Conservation (phyloP, 306 rosid genomes). For the Chamaecrista fasciculata region DNA sequence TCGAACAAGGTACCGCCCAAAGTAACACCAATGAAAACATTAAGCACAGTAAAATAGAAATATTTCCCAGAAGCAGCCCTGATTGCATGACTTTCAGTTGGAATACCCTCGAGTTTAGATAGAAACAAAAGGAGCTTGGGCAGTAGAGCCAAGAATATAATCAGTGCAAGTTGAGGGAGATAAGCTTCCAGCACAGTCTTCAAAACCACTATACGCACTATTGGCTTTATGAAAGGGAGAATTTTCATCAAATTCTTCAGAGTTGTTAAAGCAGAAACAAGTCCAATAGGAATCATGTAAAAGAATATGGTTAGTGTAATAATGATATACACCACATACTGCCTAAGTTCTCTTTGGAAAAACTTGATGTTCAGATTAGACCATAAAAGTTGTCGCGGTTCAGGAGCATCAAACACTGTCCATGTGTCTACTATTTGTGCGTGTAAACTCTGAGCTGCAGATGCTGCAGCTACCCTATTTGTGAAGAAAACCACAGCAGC, state of each 20-base stretch:
- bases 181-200: constrained; percentile 81
- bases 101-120: constrained; percentile 82
- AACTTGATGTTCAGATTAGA: constrained; percentile 63
- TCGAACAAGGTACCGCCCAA: constrained; percentile 70
- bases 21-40: constrained; percentile 86
- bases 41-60: constrained; percentile 72
- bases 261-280: constrained; percentile 77
- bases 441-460: constrained; percentile 88
- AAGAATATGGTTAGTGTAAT: constrained; percentile 70
- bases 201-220: constrained; percentile 35
- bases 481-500: constrained; percentile 81
- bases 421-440: constrained; percentile 69
- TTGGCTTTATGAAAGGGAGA: constrained; percentile 70
- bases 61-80: constrained; percentile 96
- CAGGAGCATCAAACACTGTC: constrained; percentile 73
- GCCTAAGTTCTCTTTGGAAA: constrained; percentile 61
- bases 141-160: constrained; percentile 74
- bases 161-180: constrained; percentile 86
- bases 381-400: constrained; percentile 77
- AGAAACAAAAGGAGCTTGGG: constrained; percentile 74
- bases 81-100: constrained; percentile 69
- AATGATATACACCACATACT: constrained; percentile 57
- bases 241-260: constrained; percentile 59
- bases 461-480: constrained; percentile 65
- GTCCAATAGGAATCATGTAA: constrained; percentile 74